Conservation (phyloP, 805 yeast species). For the Komagataella mondaviorum region DNA sequence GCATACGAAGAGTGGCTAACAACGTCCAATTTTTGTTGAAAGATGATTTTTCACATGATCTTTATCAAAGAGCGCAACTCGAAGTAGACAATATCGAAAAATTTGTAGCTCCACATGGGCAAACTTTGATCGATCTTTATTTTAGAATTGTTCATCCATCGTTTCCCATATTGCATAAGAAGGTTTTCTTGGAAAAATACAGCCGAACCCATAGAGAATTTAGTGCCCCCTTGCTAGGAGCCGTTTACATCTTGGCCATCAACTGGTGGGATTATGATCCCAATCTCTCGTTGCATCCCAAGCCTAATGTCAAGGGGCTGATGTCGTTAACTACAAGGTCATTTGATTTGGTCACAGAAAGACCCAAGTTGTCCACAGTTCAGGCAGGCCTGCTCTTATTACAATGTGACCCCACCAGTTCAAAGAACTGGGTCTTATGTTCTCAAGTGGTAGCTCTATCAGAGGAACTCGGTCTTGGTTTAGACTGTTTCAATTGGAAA, state of each 20-base stretch:
- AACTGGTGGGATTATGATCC: constrained; percentile 94
- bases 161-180: constrained; percentile 82
- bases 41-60: constrained; percentile 66
- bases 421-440: constrained; percentile 73
- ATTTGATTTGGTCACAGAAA: constrained; percentile 59
- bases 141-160: constrained; percentile 83
- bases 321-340: constrained; percentile 54
- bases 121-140: constrained; percentile 62
- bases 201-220: constrained; percentile 84
- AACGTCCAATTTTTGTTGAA: constrained; percentile 64
- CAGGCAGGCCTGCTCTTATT: constrained; percentile 76
- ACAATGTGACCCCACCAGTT: constrained; percentile 44
- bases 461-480: constrained; percentile 82
- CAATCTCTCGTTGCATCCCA: constrained; percentile 56
- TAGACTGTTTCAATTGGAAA: constrained; percentile 87
- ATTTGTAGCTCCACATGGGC: constrained; percentile 88
- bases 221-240: constrained; percentile 81
- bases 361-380: constrained; percentile 85
- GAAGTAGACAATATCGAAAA: constrained; percentile 78
- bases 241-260: constrained; percentile 77
- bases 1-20: constrained; percentile 69
- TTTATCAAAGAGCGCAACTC: constrained; percentile 54
- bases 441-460: constrained; percentile 81
- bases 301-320: constrained; percentile 64
- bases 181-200: constrained; percentile 85